Conservation (phyloP, 169 alveolate genomes). For the Eimeria zaria region DNA sequence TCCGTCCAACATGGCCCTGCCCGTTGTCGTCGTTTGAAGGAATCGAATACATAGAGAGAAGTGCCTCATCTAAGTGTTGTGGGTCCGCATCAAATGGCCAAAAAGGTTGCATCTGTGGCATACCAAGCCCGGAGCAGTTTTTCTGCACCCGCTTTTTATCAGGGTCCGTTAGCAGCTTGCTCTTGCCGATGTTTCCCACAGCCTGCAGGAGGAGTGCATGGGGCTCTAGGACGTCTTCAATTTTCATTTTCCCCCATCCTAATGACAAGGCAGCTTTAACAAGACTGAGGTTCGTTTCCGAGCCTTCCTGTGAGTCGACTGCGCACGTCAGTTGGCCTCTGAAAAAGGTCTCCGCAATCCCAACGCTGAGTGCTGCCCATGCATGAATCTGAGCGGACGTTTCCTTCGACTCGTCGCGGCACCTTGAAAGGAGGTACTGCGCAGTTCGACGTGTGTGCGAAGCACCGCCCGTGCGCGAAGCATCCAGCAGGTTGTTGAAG, state of each 20-base stretch:
- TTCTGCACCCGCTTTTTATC: conserved; percentile 44
- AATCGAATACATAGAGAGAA: conserved; percentile 5
- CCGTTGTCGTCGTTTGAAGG: background rate
- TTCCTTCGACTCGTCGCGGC: conserved; percentile 33
- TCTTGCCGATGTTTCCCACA: background rate
- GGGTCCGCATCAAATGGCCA: conserved; percentile 6
- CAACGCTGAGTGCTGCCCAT: conserved; percentile 71
- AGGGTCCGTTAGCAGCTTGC: conserved; percentile 46
- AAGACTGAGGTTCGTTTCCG: conserved; percentile 12
- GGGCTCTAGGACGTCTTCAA: background rate
- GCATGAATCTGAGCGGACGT: background rate
- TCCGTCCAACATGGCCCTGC: background rate
- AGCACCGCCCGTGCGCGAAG: background rate
- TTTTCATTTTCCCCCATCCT: conserved; percentile 6
- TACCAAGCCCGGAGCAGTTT: conserved; percentile 8
- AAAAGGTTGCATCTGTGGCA: conserved; percentile 19
- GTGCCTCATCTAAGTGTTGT: background rate
- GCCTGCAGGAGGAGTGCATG: background rate
- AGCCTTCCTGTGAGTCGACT: conserved; percentile 1
- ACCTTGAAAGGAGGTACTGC: conserved; percentile 18
- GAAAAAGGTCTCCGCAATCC: background rate
- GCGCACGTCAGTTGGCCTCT: conserved; percentile 36
- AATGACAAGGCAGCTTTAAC: conserved; percentile 41
- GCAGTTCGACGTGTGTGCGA: conserved; percentile 7
- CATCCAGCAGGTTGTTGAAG: conserved; percentile 41